phyloP scores from a whole-genome alignment of 305 asterid genomes.

The Fraxinus velutina region DNA sequence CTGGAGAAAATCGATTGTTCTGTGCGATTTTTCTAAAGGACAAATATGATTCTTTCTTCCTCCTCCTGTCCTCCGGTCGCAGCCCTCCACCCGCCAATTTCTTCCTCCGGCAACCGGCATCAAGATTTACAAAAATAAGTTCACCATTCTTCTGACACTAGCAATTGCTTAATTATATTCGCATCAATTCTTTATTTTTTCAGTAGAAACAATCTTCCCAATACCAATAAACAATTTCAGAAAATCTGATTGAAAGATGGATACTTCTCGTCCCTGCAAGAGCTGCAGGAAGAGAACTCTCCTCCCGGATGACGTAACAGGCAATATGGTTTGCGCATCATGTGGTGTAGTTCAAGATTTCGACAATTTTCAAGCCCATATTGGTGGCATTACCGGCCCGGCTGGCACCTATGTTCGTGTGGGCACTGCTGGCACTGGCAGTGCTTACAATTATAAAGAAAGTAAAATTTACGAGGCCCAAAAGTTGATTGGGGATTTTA shows the following conservation, averaged over 20 bases:
- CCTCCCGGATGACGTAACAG: slow-evolving; percentile 31
- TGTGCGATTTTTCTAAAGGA: background rate
- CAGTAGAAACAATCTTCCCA: background rate
- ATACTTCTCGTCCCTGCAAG: slow-evolving; percentile 44
- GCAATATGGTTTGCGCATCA: slow-evolving; percentile 43
- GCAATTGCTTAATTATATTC: background rate
- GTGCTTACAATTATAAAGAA: slow-evolving; percentile 39
- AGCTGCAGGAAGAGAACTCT: slow-evolving; percentile 39
- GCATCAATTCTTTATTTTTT: background rate
- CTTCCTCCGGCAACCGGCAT: background rate
- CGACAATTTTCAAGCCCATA: slow-evolving; percentile 48
- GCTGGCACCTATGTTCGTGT: slow-evolving; percentile 46
- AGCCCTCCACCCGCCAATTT: background rate
- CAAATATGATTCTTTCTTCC: background rate
- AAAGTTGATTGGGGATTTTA: slow-evolving; percentile 43
- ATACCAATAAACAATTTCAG: background rate
- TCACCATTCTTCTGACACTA: background rate
- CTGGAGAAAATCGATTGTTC: no score
- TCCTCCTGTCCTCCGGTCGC: background rate
- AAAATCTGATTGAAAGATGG: slow-evolving; percentile 28
- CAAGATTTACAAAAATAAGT: background rate
- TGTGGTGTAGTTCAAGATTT: slow-evolving; percentile 59
- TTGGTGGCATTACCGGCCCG: slow-evolving; percentile 49
- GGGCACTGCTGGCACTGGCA: slow-evolving; percentile 60
- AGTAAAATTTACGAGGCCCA: slow-evolving; percentile 48